Evolutionary conservation across 306 rosid genomes (phyloP).

Genomic region (Glycine latifolia): DNA sequence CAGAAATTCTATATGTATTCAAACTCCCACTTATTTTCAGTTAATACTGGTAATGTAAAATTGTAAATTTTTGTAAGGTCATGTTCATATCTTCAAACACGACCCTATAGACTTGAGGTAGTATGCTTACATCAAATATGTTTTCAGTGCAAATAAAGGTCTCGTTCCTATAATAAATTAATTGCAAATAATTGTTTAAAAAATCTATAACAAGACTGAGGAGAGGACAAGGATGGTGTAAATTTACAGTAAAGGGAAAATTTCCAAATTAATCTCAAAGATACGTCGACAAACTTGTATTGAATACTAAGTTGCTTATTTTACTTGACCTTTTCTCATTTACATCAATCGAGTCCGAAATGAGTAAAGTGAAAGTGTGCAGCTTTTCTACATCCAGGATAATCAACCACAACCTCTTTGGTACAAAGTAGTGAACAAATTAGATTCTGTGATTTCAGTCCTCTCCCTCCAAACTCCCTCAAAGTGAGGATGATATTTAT

Average conservation of each 20-base stretch:
- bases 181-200: background rate
- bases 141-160: background rate
- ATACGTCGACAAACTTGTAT: constrained; percentile 6
- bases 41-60: background rate
- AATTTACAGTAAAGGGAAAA: background rate
- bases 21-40: background rate
- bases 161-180: background rate
- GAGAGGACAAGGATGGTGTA: constrained; percentile 3
- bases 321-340: background rate
- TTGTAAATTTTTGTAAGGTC: constrained; percentile 24
- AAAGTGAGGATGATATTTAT: constrained; percentile 10
- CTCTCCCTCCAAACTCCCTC: background rate
- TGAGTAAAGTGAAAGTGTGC: background rate
- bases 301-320: constrained; percentile 11
- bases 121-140: constrained; percentile 11
- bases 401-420: background rate
- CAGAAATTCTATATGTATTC: constrained; percentile 14
- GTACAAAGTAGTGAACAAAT: background rate
- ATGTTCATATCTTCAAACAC: constrained; percentile 31
- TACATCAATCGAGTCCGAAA: constrained; percentile 7
- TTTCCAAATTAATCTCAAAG: constrained; percentile 16
- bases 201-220: background rate
- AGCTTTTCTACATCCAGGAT: constrained; percentile 13
- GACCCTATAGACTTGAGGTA: background rate
- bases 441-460: constrained; percentile 12